These are phyloP conservation scores for Lactifluus piperatus DNA, from an alignment of 768 basidiomycete genomes.

Conservation along the genomic window DNA sequence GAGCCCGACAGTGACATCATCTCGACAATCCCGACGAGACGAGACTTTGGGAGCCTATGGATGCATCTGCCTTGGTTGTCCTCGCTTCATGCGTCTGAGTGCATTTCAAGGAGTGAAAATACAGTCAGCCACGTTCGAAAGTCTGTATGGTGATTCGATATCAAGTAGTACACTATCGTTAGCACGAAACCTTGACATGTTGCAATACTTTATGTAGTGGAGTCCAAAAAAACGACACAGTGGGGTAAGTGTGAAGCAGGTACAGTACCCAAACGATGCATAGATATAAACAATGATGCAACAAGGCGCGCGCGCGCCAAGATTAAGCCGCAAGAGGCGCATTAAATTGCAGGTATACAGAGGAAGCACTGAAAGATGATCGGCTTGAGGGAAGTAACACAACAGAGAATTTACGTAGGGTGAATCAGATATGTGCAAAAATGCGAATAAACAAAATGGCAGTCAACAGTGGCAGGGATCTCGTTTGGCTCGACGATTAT, in stretches of 20 bases:
- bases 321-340: conserved; percentile 10
- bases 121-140: neutral
- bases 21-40: neutral
- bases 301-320: neutral
- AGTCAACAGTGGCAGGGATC: neutral
- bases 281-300: conserved; percentile 17
- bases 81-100: too few relatives aligned
- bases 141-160: conserved; percentile 4
- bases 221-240: neutral
- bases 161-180: conserved; percentile 15
- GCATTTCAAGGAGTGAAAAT: neutral
- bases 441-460: neutral
- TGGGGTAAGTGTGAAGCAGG: conserved; percentile 3
- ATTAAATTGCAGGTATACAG: conserved; percentile 18
- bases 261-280: conserved; percentile 12
- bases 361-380: neutral
- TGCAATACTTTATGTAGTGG: conserved; percentile 14
- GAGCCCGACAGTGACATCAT: too few relatives aligned
- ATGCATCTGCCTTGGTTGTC: too few relatives aligned
- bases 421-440: conserved; percentile 3
- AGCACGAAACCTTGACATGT: conserved; percentile 8
- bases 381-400: neutral
- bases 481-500: neutral
- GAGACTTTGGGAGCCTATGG: too few relatives aligned
- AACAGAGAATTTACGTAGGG: conserved; percentile 4